Evolutionary conservation across 192 early-diverging fungal species (phyloP).

Genomic region (Glomus cerebriforme): DNA sequence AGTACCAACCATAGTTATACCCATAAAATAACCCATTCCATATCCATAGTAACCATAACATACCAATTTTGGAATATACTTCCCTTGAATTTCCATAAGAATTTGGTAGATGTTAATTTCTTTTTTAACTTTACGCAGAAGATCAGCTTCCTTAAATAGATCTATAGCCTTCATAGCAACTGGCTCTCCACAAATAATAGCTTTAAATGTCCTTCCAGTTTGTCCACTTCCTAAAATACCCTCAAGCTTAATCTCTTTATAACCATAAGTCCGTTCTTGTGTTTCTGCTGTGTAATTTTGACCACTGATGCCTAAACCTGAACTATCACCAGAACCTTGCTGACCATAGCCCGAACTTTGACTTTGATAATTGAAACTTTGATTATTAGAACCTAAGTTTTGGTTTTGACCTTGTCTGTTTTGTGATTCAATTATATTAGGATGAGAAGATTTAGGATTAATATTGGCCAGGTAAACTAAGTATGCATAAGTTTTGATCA

Average conservation of each 20-base stretch:
- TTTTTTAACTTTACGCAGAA: slow-evolving; percentile 24
- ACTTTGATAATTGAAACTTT: slow-evolving; percentile 16
- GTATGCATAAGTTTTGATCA: slow-evolving; percentile 29
- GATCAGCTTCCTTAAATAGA: slow-evolving; percentile 30
- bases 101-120: slow-evolving; percentile 22
- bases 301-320: not conserved
- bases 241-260: slow-evolving; percentile 25
- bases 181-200: slow-evolving; percentile 18
- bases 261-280: slow-evolving; percentile 28
- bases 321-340: slow-evolving; percentile 22
- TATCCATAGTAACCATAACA: slow-evolving; percentile 20
- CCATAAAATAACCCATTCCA: slow-evolving; percentile 14
- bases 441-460: slow-evolving; percentile 23
- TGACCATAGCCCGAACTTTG: slow-evolving; percentile 21
- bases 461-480: slow-evolving; percentile 12
- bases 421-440: slow-evolving; percentile 18
- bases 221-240: slow-evolving; percentile 29
- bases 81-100: slow-evolving; percentile 21
- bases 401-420: slow-evolving; percentile 21
- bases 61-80: slow-evolving; percentile 28
- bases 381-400: slow-evolving; percentile 26
- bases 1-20: not conserved
- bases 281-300: slow-evolving; percentile 13
- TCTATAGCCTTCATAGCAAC: slow-evolving; percentile 29
- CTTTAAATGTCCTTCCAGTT: slow-evolving; percentile 30